Evolutionary conservation across 176 grass and related monocot genomes (phyloP).

Genomic region (Carex scoparia): DNA sequence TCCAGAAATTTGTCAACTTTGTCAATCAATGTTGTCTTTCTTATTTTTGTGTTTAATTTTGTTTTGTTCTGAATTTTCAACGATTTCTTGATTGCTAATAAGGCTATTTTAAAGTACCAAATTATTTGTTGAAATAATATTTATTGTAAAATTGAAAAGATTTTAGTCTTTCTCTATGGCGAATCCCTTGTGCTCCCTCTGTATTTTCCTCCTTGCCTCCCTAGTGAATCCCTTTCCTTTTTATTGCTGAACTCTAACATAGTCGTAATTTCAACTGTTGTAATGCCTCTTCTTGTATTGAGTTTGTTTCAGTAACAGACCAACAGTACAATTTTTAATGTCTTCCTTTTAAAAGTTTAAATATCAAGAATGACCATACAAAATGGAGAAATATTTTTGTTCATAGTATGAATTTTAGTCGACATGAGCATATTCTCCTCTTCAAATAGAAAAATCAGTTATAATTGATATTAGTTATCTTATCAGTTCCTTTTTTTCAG

Average conservation of each 20-base stretch:
- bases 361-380: background rate
- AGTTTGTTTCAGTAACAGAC: background rate
- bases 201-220: background rate
- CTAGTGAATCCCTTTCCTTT: background rate
- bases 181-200: background rate
- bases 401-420: background rate
- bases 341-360: background rate
- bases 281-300: background rate
- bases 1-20: background rate
- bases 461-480: conserved; percentile 40
- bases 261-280: background rate
- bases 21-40: background rate
- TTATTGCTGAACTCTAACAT: background rate
- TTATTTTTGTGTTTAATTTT: background rate
- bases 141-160: background rate
- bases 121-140: background rate
- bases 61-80: background rate
- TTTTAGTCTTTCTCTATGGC: background rate
- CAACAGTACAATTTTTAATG: background rate
- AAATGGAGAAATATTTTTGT: background rate
- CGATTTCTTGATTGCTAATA: background rate
- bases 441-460: background rate
- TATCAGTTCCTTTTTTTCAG: conserved; percentile 41
- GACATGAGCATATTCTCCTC: background rate
- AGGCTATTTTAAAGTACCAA: background rate